Base-by-base conservation (phyloP, 2,329 filamentous ascomycete species). In the Coniochaeta prunicola region DNA sequence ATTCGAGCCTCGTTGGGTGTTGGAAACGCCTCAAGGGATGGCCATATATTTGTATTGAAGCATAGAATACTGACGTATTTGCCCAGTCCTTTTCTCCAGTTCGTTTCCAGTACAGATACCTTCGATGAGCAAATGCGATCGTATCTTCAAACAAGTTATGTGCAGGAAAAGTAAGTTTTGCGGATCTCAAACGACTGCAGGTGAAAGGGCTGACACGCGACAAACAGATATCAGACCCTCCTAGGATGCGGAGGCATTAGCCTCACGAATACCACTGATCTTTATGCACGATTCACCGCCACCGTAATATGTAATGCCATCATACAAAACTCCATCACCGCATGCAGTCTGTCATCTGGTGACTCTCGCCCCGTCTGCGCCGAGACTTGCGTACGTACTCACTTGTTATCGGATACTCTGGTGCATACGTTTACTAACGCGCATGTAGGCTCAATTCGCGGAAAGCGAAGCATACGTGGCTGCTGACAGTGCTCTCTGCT, bases 261-360 rank as follows among this genome's bases (percentile, higher is more conserved):
- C 68, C 81, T 92, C 59, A 85, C 84, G 59, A 90, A 96, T 70
- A 88, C 91, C 4, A 88, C 85, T 65, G 82, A 89, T 67, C 84
- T 92, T 68, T 99, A 99, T 74, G 93, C 94, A 55, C 88, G 94
- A 66, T 99, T 93, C 75, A 96, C 93, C 5, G 94, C 86, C 53
- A 94, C 90, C 61, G 88, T 96, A 63, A 82, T 99, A 64, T 99
- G 94, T 81, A 97, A 96, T 78, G 83, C 90, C 64, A 89, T 99
- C 69, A 84, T 99, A 56, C 94, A 99, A 74, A 92, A 91, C 70
- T 97, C 94, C 5, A 85, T 88, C 66, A 70, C 75, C 12, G 70
- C 81, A 28, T 99, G 94, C 74, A 74, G 76, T 21, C 76, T 96
- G 53, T 82, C 87, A 0, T 72, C 79, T n/a, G 74, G 80, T 31